phyloP scores from a whole-genome alignment of 1,284 basidiomycete genomes.

The Ceratobasidium sp. region DNA sequence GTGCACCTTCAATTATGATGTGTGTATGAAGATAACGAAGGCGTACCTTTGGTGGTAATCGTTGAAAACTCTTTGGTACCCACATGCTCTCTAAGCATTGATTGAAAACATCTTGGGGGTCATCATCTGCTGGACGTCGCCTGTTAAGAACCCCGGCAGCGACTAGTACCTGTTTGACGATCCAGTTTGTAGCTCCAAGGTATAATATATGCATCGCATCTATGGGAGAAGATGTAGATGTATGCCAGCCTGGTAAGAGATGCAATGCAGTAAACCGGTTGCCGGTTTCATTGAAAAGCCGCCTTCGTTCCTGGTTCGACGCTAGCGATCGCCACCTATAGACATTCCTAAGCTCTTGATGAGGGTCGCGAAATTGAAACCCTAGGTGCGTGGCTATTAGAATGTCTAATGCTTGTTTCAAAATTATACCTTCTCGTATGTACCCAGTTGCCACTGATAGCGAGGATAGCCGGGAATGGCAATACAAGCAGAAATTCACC shows the following conservation, averaged over 20 bases:
- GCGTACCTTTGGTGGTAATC: constrained; percentile 23
- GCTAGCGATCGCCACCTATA: not conserved
- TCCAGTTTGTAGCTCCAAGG: constrained; percentile 29
- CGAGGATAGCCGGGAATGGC: not conserved
- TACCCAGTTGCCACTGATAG: not conserved
- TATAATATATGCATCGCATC: constrained; percentile 35
- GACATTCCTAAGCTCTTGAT: not conserved
- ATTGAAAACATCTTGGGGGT: not conserved
- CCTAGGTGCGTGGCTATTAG: not conserved
- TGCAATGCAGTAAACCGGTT: constrained; percentile 10
- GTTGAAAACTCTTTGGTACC: not conserved
- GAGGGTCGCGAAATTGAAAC: not conserved
- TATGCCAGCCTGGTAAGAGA: constrained; percentile 22
- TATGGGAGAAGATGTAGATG: not conserved
- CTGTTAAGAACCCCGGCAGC: not conserved
- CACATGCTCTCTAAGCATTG: not conserved
- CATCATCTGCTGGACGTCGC: not conserved
- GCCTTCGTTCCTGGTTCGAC: not conserved
- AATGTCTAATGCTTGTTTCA: not conserved
- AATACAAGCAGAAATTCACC: constrained; percentile 6
- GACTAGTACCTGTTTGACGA: constrained; percentile 15
- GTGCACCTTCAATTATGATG: no score
- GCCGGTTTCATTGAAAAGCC: constrained; percentile 4
- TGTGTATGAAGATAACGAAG: no score
- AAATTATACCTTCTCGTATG: not conserved